Conservation (phyloP, 192 early-diverging fungal species). For the Helicostylum pulchrum region DNA sequence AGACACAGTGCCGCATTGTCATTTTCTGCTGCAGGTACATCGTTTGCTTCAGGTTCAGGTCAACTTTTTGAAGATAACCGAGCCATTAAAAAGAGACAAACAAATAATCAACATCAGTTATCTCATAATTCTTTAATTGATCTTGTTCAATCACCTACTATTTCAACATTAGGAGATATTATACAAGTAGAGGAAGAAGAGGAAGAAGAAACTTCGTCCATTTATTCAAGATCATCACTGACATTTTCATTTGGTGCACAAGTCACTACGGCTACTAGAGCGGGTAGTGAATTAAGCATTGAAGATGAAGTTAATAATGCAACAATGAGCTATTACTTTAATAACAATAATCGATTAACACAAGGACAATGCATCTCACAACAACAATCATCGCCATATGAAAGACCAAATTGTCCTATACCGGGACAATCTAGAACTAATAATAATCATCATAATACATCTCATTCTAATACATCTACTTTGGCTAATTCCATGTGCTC, state of each 20-base stretch:
- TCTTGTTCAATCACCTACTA: too few species aligned
- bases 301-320: neutral
- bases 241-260: neutral
- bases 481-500: constrained; percentile 1
- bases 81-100: neutral
- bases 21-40: neutral
- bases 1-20: constrained; percentile 1
- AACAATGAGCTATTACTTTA: constrained; percentile 3
- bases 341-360: neutral
- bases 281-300: constrained; percentile 9
- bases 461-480: neutral
- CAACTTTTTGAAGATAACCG: neutral
- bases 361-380: neutral
- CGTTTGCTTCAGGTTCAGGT: too few species aligned
- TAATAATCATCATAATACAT: neutral
- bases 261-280: neutral
- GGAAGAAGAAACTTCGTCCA: constrained; percentile 5
- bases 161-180: neutral
- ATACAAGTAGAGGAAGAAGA: neutral
- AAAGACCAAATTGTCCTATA: constrained; percentile 9
- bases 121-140: too few species aligned
- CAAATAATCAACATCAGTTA: neutral
- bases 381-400: neutral
- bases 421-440: constrained; percentile 3
- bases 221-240: constrained; percentile 1